phyloP scores from a whole-genome alignment of 108 stramenopile genomes.

The Pelagomonas calceolata region DNA sequence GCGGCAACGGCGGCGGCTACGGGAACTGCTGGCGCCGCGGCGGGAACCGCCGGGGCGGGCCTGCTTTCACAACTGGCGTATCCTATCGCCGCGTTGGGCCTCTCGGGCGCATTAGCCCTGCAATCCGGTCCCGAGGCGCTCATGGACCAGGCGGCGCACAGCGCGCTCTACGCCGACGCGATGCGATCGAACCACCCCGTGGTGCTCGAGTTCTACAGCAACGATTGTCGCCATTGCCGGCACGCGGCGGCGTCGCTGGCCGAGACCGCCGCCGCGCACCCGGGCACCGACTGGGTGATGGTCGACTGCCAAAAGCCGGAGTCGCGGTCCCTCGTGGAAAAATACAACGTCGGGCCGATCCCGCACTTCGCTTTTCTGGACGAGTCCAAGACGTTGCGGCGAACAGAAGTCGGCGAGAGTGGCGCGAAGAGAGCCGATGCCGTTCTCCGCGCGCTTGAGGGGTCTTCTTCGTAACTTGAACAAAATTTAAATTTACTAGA shows the following conservation, averaged over 20 bases:
- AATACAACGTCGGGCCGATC: not conserved
- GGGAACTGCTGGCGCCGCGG: not conserved
- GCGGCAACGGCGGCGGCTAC: not conserved
- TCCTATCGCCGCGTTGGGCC: not conserved
- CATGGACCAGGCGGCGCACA: not conserved
- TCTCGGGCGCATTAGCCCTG: not conserved
- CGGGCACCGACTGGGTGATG: not conserved
- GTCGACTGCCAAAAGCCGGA: not conserved
- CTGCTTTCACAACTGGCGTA: not conserved
- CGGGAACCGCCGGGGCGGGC: not conserved
- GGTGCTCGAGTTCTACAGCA: not conserved
- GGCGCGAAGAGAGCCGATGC: too few relatives aligned
- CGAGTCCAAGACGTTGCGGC: not conserved
- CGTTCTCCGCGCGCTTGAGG: too few relatives aligned
- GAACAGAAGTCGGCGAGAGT: too few relatives aligned
- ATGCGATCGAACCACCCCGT: not conserved
- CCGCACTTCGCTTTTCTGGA: not conserved
- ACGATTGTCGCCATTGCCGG: not conserved
- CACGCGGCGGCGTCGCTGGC: not conserved
- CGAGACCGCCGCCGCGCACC: not conserved
- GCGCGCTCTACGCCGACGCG: not conserved
- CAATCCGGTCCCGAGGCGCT: not conserved
- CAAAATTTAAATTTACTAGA: too few relatives aligned
- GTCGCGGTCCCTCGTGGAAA: not conserved
- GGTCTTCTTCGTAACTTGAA: too few relatives aligned